Evolutionary conservation across 768 basidiomycete genomes (phyloP).

Genomic region (Boletus subparvulus): DNA sequence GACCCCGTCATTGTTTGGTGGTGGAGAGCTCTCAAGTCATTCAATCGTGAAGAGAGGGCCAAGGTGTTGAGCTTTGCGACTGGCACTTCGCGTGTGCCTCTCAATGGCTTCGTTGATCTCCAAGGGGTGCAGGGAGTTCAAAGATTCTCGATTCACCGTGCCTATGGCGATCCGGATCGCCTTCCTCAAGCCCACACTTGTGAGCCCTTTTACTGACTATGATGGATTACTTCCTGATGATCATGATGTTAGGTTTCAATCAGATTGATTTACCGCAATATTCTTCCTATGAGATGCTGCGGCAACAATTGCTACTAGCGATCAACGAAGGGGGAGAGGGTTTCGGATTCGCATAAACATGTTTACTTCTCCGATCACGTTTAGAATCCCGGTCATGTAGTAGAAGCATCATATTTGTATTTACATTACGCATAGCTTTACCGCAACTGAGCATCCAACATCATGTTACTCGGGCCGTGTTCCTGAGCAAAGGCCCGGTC

Average conservation of each 20-base stretch:
- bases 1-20: constrained; percentile 99
- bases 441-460: not conserved
- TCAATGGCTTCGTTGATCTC: constrained; percentile 93
- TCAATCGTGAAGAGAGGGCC: constrained; percentile 94
- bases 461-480: too few species aligned
- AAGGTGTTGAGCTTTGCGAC: constrained; percentile 98
- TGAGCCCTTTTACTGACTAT: constrained; percentile 37
- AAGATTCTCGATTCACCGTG: constrained; percentile 93
- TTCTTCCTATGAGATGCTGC: constrained; percentile 93
- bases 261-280: constrained; percentile 95
- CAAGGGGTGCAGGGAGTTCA: constrained; percentile 94
- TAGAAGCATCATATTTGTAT: constrained; percentile 38
- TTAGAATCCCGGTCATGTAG: constrained; percentile 21
- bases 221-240: constrained; percentile 13
- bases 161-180: constrained; percentile 82
- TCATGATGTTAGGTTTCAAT: constrained; percentile 68
- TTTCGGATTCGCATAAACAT: constrained; percentile 73
- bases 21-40: constrained; percentile 98
- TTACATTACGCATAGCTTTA: constrained; percentile 26
- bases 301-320: constrained; percentile 84
- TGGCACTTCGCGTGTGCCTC: constrained; percentile 86
- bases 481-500: too few species aligned
- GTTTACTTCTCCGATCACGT: constrained; percentile 2
- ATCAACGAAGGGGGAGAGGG: constrained; percentile 97
- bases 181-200: constrained; percentile 91